Conservation (phyloP, 148 eudicot genomes). For the Vaccinium darrowii region DNA sequence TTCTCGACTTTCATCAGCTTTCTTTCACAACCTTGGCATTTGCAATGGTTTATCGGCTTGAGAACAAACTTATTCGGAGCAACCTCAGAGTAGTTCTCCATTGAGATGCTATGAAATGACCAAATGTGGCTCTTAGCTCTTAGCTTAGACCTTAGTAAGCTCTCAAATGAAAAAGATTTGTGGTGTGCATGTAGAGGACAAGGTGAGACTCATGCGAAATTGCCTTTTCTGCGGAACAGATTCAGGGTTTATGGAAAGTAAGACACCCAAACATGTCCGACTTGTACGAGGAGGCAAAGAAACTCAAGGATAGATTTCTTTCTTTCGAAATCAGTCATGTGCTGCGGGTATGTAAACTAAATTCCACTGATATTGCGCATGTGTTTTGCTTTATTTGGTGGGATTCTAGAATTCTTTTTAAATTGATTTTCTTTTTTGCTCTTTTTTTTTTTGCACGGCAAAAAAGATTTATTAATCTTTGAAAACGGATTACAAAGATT, state of each 20-base stretch:
- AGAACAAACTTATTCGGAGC: background rate
- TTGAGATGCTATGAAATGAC: background rate
- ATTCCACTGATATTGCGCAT: background rate
- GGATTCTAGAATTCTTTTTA: background rate
- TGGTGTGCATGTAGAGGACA: too few species aligned
- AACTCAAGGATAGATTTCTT: constrained; percentile 57
- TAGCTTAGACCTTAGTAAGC: too few species aligned
- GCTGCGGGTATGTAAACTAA: constrained; percentile 52
- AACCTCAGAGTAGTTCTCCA: background rate
- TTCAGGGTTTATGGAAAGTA: too few species aligned
- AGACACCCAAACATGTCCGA: constrained; percentile 49
- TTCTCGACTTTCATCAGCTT: background rate
- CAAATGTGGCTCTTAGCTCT: too few species aligned
- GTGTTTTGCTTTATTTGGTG: background rate
- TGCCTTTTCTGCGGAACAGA: too few species aligned
- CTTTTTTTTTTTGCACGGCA: too few species aligned
- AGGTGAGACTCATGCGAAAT: too few species aligned
- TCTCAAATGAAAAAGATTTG: too few species aligned
- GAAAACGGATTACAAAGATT: too few species aligned
- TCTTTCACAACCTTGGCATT: background rate
- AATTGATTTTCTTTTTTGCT: background rate
- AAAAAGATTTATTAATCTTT: too few species aligned
- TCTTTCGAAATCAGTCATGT: constrained; percentile 73
- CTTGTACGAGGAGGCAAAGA: constrained; percentile 63
- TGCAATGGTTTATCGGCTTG: background rate